These are phyloP conservation scores for Boletus sp. DNA, from an alignment of 768 basidiomycete species.

Conservation along the genomic window DNA sequence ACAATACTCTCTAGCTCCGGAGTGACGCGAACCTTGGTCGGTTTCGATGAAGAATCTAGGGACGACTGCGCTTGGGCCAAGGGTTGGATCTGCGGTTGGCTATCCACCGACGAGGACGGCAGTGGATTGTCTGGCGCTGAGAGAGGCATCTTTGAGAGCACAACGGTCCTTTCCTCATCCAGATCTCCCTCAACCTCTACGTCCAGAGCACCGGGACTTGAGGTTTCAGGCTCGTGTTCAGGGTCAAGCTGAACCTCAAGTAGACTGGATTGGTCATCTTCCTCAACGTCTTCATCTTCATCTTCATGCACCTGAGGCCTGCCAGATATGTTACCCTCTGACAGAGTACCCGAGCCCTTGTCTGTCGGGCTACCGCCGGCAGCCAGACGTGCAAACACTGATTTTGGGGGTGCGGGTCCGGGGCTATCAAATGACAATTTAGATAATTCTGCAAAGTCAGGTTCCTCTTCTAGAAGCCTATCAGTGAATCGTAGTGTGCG, in stretches of 20 bases:
- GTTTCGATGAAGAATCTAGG: slow-evolving; percentile 18
- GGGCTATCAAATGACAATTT: slow-evolving; percentile 45
- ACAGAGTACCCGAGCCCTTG: not conserved
- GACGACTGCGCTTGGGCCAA: slow-evolving; percentile 1
- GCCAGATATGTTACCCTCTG: slow-evolving; percentile 9
- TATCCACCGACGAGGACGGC: not conserved
- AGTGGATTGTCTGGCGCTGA: not conserved
- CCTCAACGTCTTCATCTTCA: slow-evolving; percentile 1
- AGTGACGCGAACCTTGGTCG: slow-evolving; percentile 49
- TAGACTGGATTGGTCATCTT: slow-evolving; percentile 14
- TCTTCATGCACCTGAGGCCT: not conserved
- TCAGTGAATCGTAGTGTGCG: slow-evolving; percentile 63
- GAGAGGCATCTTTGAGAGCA: slow-evolving; percentile 23
- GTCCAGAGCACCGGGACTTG: not conserved
- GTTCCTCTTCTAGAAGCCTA: slow-evolving; percentile 59
- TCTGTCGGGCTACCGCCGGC: slow-evolving; percentile 7
- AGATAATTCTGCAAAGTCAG: slow-evolving; percentile 53
- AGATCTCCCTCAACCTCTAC: slow-evolving; percentile 9
- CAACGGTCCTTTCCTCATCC: slow-evolving; percentile 32
- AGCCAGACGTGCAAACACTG: slow-evolving; percentile 27
- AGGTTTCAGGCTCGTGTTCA: slow-evolving; percentile 1
- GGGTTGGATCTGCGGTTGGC: slow-evolving; percentile 3
- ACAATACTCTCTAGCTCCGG: slow-evolving; percentile 61
- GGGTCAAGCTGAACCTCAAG: slow-evolving; percentile 8
- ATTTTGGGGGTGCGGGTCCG: slow-evolving; percentile 33